These are phyloP conservation scores for Carallia pectinifolia DNA, from an alignment of 345 rosid species.

Conservation along the genomic window DNA sequence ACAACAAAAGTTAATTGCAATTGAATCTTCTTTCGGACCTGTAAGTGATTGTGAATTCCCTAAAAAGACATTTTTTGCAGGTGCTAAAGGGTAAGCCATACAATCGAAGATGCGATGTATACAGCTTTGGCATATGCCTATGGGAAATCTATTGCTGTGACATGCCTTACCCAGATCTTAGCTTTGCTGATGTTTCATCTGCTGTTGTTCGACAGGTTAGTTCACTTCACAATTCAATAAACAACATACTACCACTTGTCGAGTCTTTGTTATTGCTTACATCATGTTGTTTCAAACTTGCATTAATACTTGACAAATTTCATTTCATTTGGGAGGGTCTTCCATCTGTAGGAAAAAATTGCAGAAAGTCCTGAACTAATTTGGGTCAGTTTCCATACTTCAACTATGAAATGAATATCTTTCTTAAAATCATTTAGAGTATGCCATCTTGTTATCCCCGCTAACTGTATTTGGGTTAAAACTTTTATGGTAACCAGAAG, in stretches of 20 bases:
- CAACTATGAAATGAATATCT: background rate
- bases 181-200: conserved; percentile 74
- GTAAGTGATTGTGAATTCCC: background rate
- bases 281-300: no score
- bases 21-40: background rate
- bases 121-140: conserved; percentile 92
- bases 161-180: conserved; percentile 86
- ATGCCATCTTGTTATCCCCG: background rate
- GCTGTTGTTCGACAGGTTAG: conserved; percentile 82
- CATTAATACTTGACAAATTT: background rate
- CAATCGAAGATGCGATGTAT: conserved; percentile 85
- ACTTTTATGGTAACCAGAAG: no score
- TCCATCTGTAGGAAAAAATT: background rate
- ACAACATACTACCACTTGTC: no score
- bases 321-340: background rate
- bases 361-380: background rate
- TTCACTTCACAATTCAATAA: conserved; percentile 3
- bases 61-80: conserved; percentile 31
- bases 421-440: background rate
- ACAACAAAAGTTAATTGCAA: background rate
- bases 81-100: conserved; percentile 93
- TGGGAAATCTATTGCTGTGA: conserved; percentile 98
- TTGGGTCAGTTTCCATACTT: background rate
- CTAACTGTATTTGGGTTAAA: no score
- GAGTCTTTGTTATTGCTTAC: background rate